Evolutionary conservation across 306 rosid species (phyloP), one percentile per base, ranked within the genome.

Genomic region (Medicago lupulina): DNA sequence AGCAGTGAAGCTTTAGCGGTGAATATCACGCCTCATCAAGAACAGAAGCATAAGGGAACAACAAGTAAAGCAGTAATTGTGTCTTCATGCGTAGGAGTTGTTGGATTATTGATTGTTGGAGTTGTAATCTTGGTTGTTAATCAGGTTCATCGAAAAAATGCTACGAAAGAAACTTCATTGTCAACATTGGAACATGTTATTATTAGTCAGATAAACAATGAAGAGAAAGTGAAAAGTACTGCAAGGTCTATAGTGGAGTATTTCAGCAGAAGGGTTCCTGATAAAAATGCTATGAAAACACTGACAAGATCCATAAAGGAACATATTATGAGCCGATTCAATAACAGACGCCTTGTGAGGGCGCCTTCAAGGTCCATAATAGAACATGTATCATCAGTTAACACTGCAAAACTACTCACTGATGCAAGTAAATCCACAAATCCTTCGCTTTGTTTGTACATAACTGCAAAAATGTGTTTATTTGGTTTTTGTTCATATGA

Each of bases 1-100:
- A 93, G 86, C 54, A 84, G 80, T 46, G 96, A 92, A 89, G 97
- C 99, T 78, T 53, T 95, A 75, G 99, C 99, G 2, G 99, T 95
- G 74, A 80, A 23, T 44, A 81, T 95, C 23, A 76, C 65, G 16
- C 88, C 92, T 4, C 83, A 17, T 43, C 70, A 66, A 75, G 65
- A 71, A 77, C 73, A 74, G 34, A 82, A 80, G 76, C 87, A 67
- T 13, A 83, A 71, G 64, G 81, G 67, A 64, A 77, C 65, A 21
- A 39, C 49, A 19, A 75, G 43, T 44, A 86, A 79, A 84, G 34
- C 88, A 38, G 82, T 86, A 19, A 38, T 92, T 79, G 87, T 78
- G 4, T 83, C 90, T 44, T 83, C 91, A 50, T 84, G 88, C 51
- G 78, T 82, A 9, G 97, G 93, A 67, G 89, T 84, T 76, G 46